Conservation (phyloP, 1,284 basidiomycete species). For the Tilletia indica region DNA sequence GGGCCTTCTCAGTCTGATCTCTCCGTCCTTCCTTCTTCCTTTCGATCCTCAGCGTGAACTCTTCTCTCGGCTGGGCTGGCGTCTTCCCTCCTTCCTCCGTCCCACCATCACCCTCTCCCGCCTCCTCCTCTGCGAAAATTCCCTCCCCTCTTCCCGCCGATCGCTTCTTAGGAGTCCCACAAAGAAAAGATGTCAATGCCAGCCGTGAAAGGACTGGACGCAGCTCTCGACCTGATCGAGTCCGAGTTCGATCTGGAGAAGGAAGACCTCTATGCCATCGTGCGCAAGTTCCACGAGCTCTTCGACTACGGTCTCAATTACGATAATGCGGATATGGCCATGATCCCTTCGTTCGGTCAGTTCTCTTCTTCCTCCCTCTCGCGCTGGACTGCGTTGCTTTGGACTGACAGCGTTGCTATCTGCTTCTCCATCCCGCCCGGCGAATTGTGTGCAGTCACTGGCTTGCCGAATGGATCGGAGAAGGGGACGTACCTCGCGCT, state of each 20-base stretch:
- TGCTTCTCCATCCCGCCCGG: neutral
- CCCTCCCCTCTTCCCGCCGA: too few relatives aligned
- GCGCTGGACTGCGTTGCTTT: neutral
- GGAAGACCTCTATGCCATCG: slow-evolving; percentile 33
- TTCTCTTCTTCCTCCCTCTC: neutral
- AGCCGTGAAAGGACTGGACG: slow-evolving; percentile 22
- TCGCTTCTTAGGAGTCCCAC: too few relatives aligned
- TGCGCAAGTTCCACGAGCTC: slow-evolving; percentile 39
- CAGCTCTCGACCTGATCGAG: slow-evolving; percentile 33
- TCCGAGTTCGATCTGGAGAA: slow-evolving; percentile 38
- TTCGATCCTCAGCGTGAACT: too few relatives aligned
- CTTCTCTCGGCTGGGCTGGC: too few relatives aligned
- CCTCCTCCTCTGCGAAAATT: too few relatives aligned
- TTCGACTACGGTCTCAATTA: slow-evolving; percentile 42
- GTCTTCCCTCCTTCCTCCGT: too few relatives aligned
- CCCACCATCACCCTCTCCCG: too few relatives aligned
- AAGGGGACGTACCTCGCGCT: slow-evolving; percentile 50
- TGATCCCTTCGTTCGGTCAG: slow-evolving; percentile 47
- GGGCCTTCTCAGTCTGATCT: too few relatives aligned
- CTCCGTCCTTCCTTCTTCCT: too few relatives aligned
- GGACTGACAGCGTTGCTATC: neutral
- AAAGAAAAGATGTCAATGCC: neutral
- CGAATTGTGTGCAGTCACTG: slow-evolving; percentile 31
- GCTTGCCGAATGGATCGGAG: slow-evolving; percentile 46
- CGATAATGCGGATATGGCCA: slow-evolving; percentile 48